Base-by-base conservation (phyloP, 2,329 filamentous ascomycete genomes). In the Botrytis fabae region DNA sequence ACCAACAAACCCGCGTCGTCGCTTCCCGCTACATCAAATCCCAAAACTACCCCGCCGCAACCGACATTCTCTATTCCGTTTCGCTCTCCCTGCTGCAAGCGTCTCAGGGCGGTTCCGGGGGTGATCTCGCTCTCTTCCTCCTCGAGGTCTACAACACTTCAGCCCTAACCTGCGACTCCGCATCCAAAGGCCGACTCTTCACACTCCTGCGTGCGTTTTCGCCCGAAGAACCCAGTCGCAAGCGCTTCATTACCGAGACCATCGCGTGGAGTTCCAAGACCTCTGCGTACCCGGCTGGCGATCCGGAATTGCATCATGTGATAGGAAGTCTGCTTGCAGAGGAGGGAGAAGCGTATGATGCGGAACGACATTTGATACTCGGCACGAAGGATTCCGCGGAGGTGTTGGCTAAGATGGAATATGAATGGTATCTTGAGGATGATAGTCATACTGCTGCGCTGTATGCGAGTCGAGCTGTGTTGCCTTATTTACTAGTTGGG, bases 1-100 rank as follows among this genome's bases (percentile, higher is more conserved):
- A 98, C 84, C 96, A 99, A 83, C 96, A 99, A 85, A 93, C 97
- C 77, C 94, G 96, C 75, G 95, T 98, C 71, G 95, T 98, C 78
- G 95, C 95, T 75, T 92, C 94, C 57, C 94, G 97, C 73, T 97
- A 99, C 85, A 90, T 95, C 82, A 98, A 98, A 85, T 88, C 92
- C 61, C 85, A 89, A 75, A 95, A 95, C 87, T 98, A 93, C 88
- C 82, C 87, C 77, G 92, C 94, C 20, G 96, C 97, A 65, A 91
- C 94, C 81, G 93, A 97, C 78, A 92, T 98, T 76, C 88, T 99
- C 76, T 91, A 89, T 82, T 92, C 89, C 76, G 96, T 97, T 75
- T 92, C 95, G 1, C 91, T 93, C 78, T 91, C 95, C 42, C 88
- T 99, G 16, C 88, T 99, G 61, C 92, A 94, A 82, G 95, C 95